Evolutionary conservation across 1,139 yeast species (phyloP), one percentile per base, ranked within the genome.

Genomic region (Geotrichum phurueaensis): DNA sequence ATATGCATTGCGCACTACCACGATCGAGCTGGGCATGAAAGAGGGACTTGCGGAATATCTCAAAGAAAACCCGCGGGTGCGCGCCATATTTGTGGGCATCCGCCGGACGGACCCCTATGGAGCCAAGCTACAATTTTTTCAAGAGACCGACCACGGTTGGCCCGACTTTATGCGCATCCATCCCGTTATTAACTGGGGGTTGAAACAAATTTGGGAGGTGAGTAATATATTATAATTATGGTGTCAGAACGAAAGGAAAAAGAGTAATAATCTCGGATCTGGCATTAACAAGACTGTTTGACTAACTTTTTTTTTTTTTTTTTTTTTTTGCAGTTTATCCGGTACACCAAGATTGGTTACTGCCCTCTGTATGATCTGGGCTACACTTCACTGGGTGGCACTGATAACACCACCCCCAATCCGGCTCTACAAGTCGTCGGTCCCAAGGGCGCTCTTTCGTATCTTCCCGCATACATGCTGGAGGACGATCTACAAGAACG

Each of bases 21-120:
- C 71, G 57, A 76, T 63, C 63, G 67, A 71, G 56, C 59, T 77
- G 61, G 55, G 53, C 33, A 58, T 58, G 60, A 86, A 84, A 67
- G 76, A 75, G 3, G 97, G 96, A 0, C 86, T 90, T 64, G 79
- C 77, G 54, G 73, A 76, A 43, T 90, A 86, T 68, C 76, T 90
- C 48, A 12, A 7, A 10, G 25, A 23, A 7, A 54, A 47, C 51
- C 79, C 83, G 0, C 63, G 76, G 1, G 75, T 87, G 36, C 80
- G 81, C 68, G 84, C 90, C 18, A 84, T 90, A 1, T 78, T 90
- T 36, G 94, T 90, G 1, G 97, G 97, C 0, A 89, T 89, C 20
- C 78, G 97, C 58, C 80, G 87, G 62, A 81, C 87, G 3, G 97
- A 90, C 69, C 97, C 97, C 0, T 87, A 81, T 69, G 91, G 95